phyloP scores from a whole-genome alignment of 1,284 basidiomycete species.

The Afroboletus lepidellus region DNA sequence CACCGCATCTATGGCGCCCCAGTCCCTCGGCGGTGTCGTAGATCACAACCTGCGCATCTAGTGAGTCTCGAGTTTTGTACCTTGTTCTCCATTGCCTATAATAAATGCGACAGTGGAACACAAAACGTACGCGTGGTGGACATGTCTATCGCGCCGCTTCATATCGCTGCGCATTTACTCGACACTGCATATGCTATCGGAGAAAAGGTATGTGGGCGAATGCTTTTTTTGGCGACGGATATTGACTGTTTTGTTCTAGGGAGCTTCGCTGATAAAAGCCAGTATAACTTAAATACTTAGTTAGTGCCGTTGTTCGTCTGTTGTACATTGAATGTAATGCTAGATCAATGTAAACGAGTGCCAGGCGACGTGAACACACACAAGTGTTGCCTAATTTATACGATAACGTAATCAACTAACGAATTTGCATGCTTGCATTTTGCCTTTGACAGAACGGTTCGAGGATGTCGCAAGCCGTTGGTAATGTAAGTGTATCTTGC shows the following conservation, averaged over 20 bases:
- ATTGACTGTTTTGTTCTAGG: conserved; percentile 9
- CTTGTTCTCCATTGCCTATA: background rate
- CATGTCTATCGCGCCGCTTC: conserved; percentile 16
- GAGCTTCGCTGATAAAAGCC: conserved; percentile 11
- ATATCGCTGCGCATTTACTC: conserved; percentile 16
- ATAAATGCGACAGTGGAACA: conserved; percentile 11
- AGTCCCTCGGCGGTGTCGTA: conserved; percentile 18
- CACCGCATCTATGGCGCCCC: conserved; percentile 18
- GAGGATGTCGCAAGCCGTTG: conserved; percentile 61
- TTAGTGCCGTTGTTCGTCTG: background rate
- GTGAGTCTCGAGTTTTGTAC: conserved; percentile 2
- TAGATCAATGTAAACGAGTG: background rate
- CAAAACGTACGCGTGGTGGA: conserved; percentile 20
- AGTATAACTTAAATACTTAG: background rate
- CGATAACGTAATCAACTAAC: background rate
- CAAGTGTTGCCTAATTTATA: too few relatives aligned
- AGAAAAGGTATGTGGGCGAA: conserved; percentile 15
- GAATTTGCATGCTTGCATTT: background rate
- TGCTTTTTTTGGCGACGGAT: background rate
- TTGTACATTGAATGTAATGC: background rate
- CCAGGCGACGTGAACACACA: too few relatives aligned
- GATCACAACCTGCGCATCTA: conserved; percentile 18
- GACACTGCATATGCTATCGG: conserved; percentile 23
- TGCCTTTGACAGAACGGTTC: background rate
- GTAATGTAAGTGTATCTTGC: conserved; percentile 54